These are phyloP conservation scores for Angomonas desouzai DNA, from an alignment of 208 protist genomes.

Conservation along the genomic window DNA sequence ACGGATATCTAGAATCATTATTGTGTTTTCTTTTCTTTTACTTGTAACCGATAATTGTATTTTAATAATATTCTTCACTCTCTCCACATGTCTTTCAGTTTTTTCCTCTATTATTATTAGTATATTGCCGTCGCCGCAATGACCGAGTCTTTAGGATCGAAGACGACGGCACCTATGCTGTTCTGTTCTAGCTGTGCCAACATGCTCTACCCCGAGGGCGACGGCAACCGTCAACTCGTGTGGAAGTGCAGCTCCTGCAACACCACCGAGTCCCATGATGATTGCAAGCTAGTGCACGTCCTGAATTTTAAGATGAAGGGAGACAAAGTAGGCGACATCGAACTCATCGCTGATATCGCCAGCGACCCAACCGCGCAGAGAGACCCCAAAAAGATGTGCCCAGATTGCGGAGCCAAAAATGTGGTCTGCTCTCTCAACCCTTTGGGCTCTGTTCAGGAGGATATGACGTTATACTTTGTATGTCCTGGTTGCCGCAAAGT, in stretches of 20 bases:
- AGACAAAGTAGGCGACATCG: conserved; percentile 63
- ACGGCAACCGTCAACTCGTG: conserved; percentile 44
- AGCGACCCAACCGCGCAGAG: conserved; percentile 87
- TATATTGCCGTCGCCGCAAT: neutral
- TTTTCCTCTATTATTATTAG: neutral
- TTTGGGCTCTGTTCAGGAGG: conserved; percentile 81
- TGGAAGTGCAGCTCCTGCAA: conserved; percentile 89
- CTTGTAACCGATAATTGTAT: neutral
- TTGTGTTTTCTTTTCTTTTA: neutral
- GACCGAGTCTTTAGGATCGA: conserved; percentile 25
- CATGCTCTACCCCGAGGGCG: conserved; percentile 82
- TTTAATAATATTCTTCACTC: neutral
- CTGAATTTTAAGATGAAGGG: conserved; percentile 85
- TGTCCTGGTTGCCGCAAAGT: conserved; percentile 82
- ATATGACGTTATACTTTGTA: conserved; percentile 89
- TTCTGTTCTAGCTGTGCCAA: conserved; percentile 88
- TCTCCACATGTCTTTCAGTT: too few species aligned
- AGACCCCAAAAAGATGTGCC: conserved; percentile 73
- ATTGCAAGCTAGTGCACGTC: conserved; percentile 84
- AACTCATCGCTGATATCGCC: conserved; percentile 84
- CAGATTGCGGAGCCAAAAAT: conserved; percentile 55
- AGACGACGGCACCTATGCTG: conserved; percentile 77
- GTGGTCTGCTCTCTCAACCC: conserved; percentile 89
- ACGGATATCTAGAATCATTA: too few species aligned
- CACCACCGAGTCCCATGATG: conserved; percentile 67